Conservation (phyloP, 306 rosid genomes). For the Prunus fruticosa region DNA sequence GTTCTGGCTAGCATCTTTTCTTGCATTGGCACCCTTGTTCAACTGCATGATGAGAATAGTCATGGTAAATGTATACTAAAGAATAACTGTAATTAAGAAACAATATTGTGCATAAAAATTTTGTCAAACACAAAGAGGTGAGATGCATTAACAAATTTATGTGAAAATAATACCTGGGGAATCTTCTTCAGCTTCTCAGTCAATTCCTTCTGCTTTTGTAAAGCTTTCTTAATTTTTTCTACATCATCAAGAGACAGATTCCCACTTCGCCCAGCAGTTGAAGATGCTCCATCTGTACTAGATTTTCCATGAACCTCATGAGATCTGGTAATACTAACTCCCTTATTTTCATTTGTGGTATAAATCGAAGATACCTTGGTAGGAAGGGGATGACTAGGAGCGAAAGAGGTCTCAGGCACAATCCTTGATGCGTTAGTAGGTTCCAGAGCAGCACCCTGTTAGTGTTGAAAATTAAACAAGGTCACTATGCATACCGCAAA, state of each 20-base stretch:
- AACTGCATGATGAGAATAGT: constrained; percentile 47
- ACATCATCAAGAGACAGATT: constrained; percentile 75
- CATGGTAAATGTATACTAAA: constrained; percentile 26
- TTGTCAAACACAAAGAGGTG: not conserved
- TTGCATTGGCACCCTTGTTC: constrained; percentile 54
- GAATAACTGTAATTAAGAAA: not conserved
- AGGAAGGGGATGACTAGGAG: constrained; percentile 59
- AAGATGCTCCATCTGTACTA: constrained; percentile 99
- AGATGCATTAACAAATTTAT: not conserved
- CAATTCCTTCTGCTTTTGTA: constrained; percentile 77
- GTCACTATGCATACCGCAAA: constrained; percentile 26
- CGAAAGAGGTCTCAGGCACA: constrained; percentile 54
- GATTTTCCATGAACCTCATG: constrained; percentile 99
- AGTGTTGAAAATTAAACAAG: constrained; percentile 15
- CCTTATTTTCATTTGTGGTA: constrained; percentile 99
- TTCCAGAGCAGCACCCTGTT: constrained; percentile 61
- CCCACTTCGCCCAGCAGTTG: constrained; percentile 90
- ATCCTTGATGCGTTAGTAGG: constrained; percentile 50
- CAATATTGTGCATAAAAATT: not conserved
- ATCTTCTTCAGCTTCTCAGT: constrained; percentile 72
- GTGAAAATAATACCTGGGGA: constrained; percentile 51
- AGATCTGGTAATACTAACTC: constrained; percentile 97
- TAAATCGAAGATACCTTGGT: constrained; percentile 95
- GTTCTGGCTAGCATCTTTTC: constrained; percentile 38
- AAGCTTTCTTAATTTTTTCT: constrained; percentile 83